phyloP scores from a whole-genome alignment of 2,329 filamentous ascomycete species.

The Pseudophaeomoniella oleicola region DNA sequence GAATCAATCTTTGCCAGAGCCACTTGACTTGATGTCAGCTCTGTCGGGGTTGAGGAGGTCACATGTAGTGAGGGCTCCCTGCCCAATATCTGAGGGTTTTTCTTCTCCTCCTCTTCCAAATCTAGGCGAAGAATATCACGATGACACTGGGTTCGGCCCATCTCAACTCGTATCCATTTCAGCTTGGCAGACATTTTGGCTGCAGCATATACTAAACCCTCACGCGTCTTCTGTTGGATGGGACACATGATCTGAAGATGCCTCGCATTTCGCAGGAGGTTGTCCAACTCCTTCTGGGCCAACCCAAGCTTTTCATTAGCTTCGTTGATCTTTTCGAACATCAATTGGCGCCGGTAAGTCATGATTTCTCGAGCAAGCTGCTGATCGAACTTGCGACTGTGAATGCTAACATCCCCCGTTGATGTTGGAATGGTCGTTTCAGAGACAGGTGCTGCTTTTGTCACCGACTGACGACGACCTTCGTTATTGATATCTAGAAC shows the following conservation, averaged over 20 bases:
- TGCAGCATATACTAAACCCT: constrained; percentile 72
- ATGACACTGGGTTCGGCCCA: constrained; percentile 84
- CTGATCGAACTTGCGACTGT: constrained; percentile 58
- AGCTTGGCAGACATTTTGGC: constrained; percentile 73
- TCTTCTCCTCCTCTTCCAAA: constrained; percentile 58
- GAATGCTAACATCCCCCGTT: constrained; percentile 58
- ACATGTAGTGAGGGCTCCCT: constrained; percentile 7
- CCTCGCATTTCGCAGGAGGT: constrained; percentile 72
- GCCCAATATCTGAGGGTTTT: constrained; percentile 1
- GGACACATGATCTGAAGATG: constrained; percentile 82
- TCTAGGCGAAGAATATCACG: constrained; percentile 76
- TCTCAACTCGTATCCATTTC: constrained; percentile 87
- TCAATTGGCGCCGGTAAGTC: constrained; percentile 64
- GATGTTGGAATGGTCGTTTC: constrained; percentile 52
- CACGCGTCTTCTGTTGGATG: constrained; percentile 77
- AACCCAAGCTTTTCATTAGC: constrained; percentile 63
- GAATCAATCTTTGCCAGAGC: constrained; percentile 6
- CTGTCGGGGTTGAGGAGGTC: constrained; percentile 7
- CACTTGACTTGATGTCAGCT: constrained; percentile 7
- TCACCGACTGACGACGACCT: constrained; percentile 49
- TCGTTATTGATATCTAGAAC: constrained; percentile 76
- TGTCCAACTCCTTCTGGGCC: constrained; percentile 64
- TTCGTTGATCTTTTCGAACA: constrained; percentile 70
- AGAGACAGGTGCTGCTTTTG: constrained; percentile 45
- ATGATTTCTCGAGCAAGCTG: constrained; percentile 80